Percentiles rank a stretch among this genome's conserved stretches.
Evolutionary conservation across 495 filamentous ascomycete genomes (phyloP).

Genomic region (Hapsidospora chrysogenum): DNA sequence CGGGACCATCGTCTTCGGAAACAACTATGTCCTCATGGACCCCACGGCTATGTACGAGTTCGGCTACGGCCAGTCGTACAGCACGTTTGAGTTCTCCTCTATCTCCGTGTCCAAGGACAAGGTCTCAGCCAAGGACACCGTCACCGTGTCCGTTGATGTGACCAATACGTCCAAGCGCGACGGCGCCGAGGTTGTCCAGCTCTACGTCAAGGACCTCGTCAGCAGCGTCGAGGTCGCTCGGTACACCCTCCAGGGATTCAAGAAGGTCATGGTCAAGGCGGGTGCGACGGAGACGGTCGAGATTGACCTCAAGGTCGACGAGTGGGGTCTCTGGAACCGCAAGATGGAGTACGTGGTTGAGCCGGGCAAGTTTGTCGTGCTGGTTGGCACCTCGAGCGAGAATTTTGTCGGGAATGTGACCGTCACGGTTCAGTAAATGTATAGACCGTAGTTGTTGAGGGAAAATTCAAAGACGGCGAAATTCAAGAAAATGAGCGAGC

Average conservation of each 20-base stretch:
- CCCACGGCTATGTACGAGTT: conserved; percentile 46
- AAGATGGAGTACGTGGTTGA: conserved; percentile 53
- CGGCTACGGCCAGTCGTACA: conserved; percentile 52
- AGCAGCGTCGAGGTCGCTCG: conserved; percentile 49
- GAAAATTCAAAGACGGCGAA: too few species aligned
- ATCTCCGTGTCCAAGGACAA: conserved; percentile 27
- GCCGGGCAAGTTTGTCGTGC: conserved; percentile 42
- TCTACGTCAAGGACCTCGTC: conserved; percentile 45
- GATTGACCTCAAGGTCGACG: conserved; percentile 31
- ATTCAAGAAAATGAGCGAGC: too few species aligned
- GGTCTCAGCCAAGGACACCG: conserved; percentile 24
- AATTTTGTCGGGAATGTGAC: conserved; percentile 39
- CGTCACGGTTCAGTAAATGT: conserved; percentile 23
- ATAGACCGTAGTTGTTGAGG: background rate
- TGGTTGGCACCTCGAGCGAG: conserved; percentile 37
- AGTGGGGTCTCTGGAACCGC: conserved; percentile 43
- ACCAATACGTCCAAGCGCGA: conserved; percentile 37
- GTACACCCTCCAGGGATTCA: conserved; percentile 48
- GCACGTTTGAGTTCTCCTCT: conserved; percentile 37
- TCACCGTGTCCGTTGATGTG: conserved; percentile 37
- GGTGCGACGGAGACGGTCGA: conserved; percentile 39
- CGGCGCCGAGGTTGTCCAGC: conserved; percentile 51
- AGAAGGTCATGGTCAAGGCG: conserved; percentile 44
- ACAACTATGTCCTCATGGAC: conserved; percentile 45
- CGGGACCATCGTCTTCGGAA: conserved; percentile 45